Percentiles rank a stretch among this genome's conserved stretches.
These are phyloP conservation scores for Bonia amplexicaulis DNA, from an alignment of 176 grass and related monocot genomes.

Conservation along the genomic window DNA sequence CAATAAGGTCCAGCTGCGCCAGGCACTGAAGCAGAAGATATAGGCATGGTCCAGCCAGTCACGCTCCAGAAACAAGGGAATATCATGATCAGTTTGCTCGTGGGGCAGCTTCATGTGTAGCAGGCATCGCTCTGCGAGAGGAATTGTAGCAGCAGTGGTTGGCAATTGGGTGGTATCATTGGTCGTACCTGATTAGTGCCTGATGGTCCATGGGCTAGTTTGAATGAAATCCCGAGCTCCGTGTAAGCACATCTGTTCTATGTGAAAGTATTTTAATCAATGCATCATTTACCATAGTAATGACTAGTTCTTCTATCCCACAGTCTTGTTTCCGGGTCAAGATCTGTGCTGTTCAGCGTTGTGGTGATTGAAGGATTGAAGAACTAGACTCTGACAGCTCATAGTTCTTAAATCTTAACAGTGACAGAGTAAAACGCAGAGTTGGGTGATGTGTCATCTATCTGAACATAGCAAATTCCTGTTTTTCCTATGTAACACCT, in stretches of 20 bases:
- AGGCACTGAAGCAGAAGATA: constrained; percentile 62
- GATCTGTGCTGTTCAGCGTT: neutral
- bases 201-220: neutral
- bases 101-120: neutral
- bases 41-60: constrained; percentile 14
- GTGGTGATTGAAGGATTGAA: neutral
- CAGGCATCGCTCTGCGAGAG: neutral
- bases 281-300: constrained; percentile 24
- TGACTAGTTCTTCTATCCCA: neutral
- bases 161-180: neutral
- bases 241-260: constrained; percentile 7
- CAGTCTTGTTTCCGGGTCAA: neutral
- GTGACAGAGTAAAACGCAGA: too few relatives aligned
- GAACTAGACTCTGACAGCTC: neutral
- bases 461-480: neutral
- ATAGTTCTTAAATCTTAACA: neutral
- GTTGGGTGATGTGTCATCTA: neutral
- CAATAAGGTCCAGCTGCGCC: constrained; percentile 58
- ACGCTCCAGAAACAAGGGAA: neutral
- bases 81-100: neutral
- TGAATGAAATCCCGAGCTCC: neutral
- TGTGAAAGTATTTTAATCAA: constrained; percentile 25
- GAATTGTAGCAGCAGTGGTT: neutral
- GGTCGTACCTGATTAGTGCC: neutral
- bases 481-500: neutral